Evolutionary conservation across 352 stramenopile genomes (phyloP), one percentile per base, ranked within the genome.

Genomic region (Blastocystis sp.): DNA sequence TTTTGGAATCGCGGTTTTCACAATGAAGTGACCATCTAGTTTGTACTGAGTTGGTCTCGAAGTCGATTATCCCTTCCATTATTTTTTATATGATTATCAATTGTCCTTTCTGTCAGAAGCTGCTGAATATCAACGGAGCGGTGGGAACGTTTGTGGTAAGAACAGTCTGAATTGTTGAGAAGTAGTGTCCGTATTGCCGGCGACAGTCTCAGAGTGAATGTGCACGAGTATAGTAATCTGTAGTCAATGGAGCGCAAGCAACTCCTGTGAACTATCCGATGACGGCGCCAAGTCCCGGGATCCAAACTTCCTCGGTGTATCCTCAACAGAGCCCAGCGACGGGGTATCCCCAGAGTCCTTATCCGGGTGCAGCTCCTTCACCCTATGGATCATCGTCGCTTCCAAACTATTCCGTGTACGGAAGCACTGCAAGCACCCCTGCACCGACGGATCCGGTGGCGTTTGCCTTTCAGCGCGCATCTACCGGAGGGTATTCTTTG

Each of bases 71-170:
- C 51, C 4, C 32, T 32, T 59, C 51, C 51, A 59, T 16, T 59
- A 18, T 59, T 16, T 59, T 59, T 59, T 59, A 27, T 24, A 81
- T 81, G 69, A 36, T 81, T 63, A 32, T 81, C 27, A 59, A 61
- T 64, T 81, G 69, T 46, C 69, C 69, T 14, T 34, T 16, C 40
- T 81, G 69, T 36, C 27, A 51, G 69, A 54, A 63, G n/a, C 27
- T 32, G 11, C 53, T 81, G 48, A 81, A 64, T 24, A 7, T 81
- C n/a, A 81, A 64, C 40, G 69, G 48, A 29, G 56, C 42, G 18
- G n/a, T 38, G 27, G 69, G 69, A 16, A 29, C 38, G 49, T 81
- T 81, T 48, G 36, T 8, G 2, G 69, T 81, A 48, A 11, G 8
- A 32, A 48, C 40, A 11, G 4, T 34, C 24, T 36, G 24, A 24